phyloP scores from a whole-genome alignment of 2,329 filamentous ascomycete species.

The Parasarocladium wereldwijsianum region DNA sequence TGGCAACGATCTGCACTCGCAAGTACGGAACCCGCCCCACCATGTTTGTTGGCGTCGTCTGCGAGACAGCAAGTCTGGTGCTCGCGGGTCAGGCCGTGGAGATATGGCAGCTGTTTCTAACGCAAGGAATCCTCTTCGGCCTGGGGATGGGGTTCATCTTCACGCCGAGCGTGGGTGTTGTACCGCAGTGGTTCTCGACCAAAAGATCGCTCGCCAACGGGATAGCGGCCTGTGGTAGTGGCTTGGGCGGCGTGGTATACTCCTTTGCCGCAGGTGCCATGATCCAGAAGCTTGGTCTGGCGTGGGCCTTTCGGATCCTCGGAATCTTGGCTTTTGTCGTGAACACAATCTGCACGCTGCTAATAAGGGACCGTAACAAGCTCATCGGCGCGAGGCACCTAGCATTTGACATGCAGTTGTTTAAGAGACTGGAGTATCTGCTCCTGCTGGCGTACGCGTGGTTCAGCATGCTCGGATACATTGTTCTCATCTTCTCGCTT shows the following conservation, averaged over 20 bases:
- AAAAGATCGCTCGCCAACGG: conserved; percentile 56
- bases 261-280: conserved; percentile 53
- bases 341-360: conserved; percentile 45
- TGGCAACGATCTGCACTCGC: conserved; percentile 44
- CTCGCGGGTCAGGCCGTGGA: conserved; percentile 49
- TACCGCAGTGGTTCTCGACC: conserved; percentile 62
- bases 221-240: conserved; percentile 52
- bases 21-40: conserved; percentile 45
- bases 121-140: conserved; percentile 65
- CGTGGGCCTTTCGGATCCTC: conserved; percentile 53
- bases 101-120: conserved; percentile 65
- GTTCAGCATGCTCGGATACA: conserved; percentile 59
- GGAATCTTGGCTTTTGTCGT: conserved; percentile 49
- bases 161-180: conserved; percentile 50
- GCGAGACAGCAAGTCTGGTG: conserved; percentile 48
- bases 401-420: conserved; percentile 49
- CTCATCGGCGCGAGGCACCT: conserved; percentile 51
- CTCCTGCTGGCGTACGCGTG: conserved; percentile 53
- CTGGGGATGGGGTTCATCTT: conserved; percentile 66
- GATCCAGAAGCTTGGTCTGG: conserved; percentile 46
- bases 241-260: conserved; percentile 60
- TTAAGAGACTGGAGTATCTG: conserved; percentile 47
- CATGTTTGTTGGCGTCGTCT: conserved; percentile 44
- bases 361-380: conserved; percentile 60
- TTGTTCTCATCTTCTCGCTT: conserved; percentile 63